Conservation (phyloP, 176 grass and related monocot species). For the Musa acuminata region DNA sequence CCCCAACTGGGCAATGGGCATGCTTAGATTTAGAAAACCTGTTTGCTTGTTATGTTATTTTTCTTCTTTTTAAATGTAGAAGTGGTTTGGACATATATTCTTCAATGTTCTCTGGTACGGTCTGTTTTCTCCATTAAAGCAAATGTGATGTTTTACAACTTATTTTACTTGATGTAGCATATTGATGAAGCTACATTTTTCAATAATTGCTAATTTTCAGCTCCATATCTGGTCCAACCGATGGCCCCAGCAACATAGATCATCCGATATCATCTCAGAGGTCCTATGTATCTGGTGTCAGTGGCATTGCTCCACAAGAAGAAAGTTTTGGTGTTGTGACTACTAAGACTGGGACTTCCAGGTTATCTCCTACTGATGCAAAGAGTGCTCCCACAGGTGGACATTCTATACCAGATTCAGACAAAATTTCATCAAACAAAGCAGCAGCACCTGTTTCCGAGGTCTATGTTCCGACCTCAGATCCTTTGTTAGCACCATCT, state of each 20-base stretch:
- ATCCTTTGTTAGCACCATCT: constrained; percentile 25
- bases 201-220: constrained; percentile 3
- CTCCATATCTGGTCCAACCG: background rate
- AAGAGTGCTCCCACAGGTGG: constrained; percentile 17
- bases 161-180: background rate
- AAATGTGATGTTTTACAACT: background rate
- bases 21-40: too few relatives aligned
- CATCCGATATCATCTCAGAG: constrained; percentile 5
- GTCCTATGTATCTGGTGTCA: constrained; percentile 2
- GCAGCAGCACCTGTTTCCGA: constrained; percentile 11
- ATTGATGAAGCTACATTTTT: background rate
- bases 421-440: constrained; percentile 18
- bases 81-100: too few relatives aligned
- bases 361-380: constrained; percentile 6
- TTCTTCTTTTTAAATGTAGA: too few relatives aligned
- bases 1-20: too few relatives aligned
- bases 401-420: constrained; percentile 18
- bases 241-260: background rate
- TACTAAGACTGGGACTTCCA: constrained; percentile 20
- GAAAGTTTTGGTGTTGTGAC: constrained; percentile 15
- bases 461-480: constrained; percentile 22
- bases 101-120: too few relatives aligned
- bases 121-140: background rate
- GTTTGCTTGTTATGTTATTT: too few relatives aligned
- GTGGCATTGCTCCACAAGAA: constrained; percentile 16